These are phyloP conservation scores for Penicillium frequentans DNA, from an alignment of 2,329 filamentous ascomycete species.

Conservation along the genomic window DNA sequence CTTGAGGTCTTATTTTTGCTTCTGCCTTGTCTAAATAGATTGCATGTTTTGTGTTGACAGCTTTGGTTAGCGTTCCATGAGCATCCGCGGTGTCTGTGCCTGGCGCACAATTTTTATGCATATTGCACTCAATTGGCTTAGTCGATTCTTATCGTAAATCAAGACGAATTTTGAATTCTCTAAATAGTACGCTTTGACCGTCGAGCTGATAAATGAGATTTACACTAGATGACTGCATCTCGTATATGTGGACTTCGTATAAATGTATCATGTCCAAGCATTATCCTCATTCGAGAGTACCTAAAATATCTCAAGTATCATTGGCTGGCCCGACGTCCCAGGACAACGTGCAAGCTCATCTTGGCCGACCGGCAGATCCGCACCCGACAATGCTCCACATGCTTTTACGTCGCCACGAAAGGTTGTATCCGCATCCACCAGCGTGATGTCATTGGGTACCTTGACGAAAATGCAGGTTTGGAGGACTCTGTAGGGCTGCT, in stretches of 20 bases:
- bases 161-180: neutral
- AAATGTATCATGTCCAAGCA: neutral
- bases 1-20: neutral
- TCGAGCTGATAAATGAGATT: neutral
- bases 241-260: neutral
- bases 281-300: neutral
- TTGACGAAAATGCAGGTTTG: neutral
- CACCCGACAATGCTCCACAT: slow-evolving; percentile 1
- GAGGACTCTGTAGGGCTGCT: neutral
- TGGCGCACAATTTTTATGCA: neutral
- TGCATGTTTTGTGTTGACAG: neutral
- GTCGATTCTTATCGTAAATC: neutral
- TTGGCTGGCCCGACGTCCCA: slow-evolving; percentile 8
- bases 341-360: neutral
- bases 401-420: neutral
- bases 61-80: neutral
- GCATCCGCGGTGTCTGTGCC: neutral
- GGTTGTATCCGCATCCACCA: neutral
- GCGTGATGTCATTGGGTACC: slow-evolving; percentile 8
- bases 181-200: neutral
- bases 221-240: neutral
- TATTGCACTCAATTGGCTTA: neutral
- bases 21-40: neutral
- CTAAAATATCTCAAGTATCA: neutral
- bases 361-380: slow-evolving; percentile 1